Conservation (phyloP, 805 yeast genomes). For the Blastobotrys chiropterorum region DNA sequence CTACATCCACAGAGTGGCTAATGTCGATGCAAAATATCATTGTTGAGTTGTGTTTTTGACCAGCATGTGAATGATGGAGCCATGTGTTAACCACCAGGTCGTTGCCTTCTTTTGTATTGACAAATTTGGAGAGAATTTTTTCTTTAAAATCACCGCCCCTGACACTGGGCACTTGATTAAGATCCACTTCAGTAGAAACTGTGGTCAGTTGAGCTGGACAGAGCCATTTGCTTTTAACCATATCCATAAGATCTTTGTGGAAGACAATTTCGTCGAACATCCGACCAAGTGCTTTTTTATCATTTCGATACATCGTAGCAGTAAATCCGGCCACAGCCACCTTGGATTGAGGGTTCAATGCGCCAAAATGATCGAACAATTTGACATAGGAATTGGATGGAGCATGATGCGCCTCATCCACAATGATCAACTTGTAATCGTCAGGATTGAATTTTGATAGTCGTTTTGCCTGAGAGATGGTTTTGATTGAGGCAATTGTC, state of each 20-base stretch:
- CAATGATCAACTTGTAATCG: slow-evolving; percentile 64
- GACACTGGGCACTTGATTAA: slow-evolving; percentile 31
- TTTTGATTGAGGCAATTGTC: slow-evolving; percentile 70
- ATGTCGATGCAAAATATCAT: slow-evolving; percentile 74
- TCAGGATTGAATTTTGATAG: slow-evolving; percentile 48
- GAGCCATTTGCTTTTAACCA: slow-evolving; percentile 65
- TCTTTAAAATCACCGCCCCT: slow-evolving; percentile 45
- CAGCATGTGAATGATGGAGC: slow-evolving; percentile 36
- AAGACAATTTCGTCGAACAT: slow-evolving; percentile 71
- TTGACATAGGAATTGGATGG: slow-evolving; percentile 61
- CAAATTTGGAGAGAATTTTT: slow-evolving; percentile 44
- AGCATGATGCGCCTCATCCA: slow-evolving; percentile 93
- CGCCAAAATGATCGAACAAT: slow-evolving; percentile 54
- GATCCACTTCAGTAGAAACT: slow-evolving; percentile 44
- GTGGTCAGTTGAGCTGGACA: slow-evolving; percentile 62
- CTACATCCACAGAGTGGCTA: slow-evolving; percentile 52
- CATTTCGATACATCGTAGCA: slow-evolving; percentile 81
- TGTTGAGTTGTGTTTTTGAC: slow-evolving; percentile 47
- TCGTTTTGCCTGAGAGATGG: slow-evolving; percentile 45
- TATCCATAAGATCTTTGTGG: slow-evolving; percentile 55
- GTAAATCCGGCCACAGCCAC: slow-evolving; percentile 75
- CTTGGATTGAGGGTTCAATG: slow-evolving; percentile 34
- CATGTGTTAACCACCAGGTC: slow-evolving; percentile 50
- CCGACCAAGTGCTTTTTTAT: slow-evolving; percentile 49
- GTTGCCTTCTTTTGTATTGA: slow-evolving; percentile 51